Conservation (phyloP, 2,329 filamentous ascomycete genomes). For the Exophiala viscosa region DNA sequence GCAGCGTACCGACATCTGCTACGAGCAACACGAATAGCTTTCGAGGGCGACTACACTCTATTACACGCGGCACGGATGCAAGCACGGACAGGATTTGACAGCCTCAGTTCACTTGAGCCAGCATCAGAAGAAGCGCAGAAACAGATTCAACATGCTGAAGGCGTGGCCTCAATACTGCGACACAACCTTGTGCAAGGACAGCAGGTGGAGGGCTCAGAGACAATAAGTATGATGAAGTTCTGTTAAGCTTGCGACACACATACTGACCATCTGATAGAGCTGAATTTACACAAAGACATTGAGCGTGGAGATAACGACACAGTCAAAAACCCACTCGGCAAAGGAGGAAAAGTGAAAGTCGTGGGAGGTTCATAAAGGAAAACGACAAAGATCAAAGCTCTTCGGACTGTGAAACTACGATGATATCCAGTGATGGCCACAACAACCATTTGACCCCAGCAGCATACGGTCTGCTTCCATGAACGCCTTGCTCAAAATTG, state of each 20-base stretch:
- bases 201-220: slow-evolving; percentile 40
- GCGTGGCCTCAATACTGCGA: slow-evolving; percentile 73
- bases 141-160: slow-evolving; percentile 73
- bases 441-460: neutral
- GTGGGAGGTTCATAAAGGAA: slow-evolving; percentile 35
- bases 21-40: slow-evolving; percentile 76
- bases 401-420: slow-evolving; percentile 2
- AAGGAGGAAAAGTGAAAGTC: slow-evolving; percentile 24
- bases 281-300: slow-evolving; percentile 85
- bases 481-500: slow-evolving; percentile 32
- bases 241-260: neutral
- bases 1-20: slow-evolving; percentile 75
- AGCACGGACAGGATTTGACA: slow-evolving; percentile 70
- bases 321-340: slow-evolving; percentile 54
- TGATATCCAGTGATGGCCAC: slow-evolving; percentile 14
- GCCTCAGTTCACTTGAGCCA: slow-evolving; percentile 58
- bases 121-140: slow-evolving; percentile 58
- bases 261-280: slow-evolving; percentile 50
- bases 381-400: neutral
- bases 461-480: neutral
- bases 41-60: slow-evolving; percentile 68
- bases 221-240: slow-evolving; percentile 16
- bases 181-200: slow-evolving; percentile 86
- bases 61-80: slow-evolving; percentile 67
- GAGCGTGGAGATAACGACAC: slow-evolving; percentile 92